Evolutionary conservation across 208 protist genomes (phyloP).

Genomic region (Strigomonas galati): DNA sequence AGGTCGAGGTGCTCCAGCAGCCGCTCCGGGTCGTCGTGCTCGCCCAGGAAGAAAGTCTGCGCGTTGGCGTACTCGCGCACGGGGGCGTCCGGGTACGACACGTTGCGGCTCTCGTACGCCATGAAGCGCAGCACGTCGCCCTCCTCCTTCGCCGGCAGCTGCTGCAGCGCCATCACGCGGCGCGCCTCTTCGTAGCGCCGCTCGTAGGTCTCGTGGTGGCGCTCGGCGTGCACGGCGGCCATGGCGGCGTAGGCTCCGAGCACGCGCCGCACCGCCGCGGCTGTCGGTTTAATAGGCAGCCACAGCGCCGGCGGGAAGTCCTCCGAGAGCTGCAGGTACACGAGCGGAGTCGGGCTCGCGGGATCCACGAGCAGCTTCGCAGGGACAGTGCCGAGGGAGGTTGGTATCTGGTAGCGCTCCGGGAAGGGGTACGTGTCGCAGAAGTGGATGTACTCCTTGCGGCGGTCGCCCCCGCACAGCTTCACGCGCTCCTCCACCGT

Average conservation of each 20-base stretch:
- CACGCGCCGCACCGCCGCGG: slow-evolving; percentile 73
- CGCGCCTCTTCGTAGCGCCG: slow-evolving; percentile 49
- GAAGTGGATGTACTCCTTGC: slow-evolving; percentile 89
- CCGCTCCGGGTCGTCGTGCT: slow-evolving; percentile 85
- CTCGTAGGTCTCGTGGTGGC: slow-evolving; percentile 69
- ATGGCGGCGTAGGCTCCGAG: slow-evolving; percentile 79
- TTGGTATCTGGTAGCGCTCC: slow-evolving; percentile 77
- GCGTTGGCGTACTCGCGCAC: slow-evolving; percentile 76
- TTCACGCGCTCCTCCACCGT: slow-evolving; percentile 45
- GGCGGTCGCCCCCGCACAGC: slow-evolving; percentile 62
- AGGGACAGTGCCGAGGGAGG: slow-evolving; percentile 77
- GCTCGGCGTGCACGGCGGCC: slow-evolving; percentile 68
- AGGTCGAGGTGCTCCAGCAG: slow-evolving; percentile 85
- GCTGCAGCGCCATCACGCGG: slow-evolving; percentile 68
- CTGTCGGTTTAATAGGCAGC: slow-evolving; percentile 81
- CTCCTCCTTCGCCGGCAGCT: slow-evolving; percentile 35
- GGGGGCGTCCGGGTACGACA: slow-evolving; percentile 65
- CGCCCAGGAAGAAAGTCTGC: slow-evolving; percentile 86
- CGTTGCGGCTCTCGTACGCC: slow-evolving; percentile 75
- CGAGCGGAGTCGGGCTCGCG: slow-evolving; percentile 36
- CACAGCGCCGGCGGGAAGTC: slow-evolving; percentile 89
- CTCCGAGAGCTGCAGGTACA: slow-evolving; percentile 82
- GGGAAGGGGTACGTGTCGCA: slow-evolving; percentile 87
- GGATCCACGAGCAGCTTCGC: slow-evolving; percentile 75
- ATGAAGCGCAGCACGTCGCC: slow-evolving; percentile 80